phyloP scores from a whole-genome alignment of 257 asterid species.

The Apocynum venetum region DNA sequence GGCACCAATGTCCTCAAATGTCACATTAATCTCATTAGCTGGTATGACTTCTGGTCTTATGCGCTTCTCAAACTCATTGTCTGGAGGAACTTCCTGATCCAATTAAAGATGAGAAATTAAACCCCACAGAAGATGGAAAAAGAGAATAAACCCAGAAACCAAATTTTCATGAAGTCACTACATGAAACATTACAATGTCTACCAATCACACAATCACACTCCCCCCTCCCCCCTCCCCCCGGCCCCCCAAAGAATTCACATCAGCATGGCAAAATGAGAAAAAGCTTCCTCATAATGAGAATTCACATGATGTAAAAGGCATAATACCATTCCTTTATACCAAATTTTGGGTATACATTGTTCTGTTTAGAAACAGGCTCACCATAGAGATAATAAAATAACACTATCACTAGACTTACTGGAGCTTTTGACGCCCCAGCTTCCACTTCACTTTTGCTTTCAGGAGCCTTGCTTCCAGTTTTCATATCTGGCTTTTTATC shows the following conservation, averaged over 20 bases:
- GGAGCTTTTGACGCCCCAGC: conserved; percentile 33
- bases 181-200: too few species aligned
- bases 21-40: conserved; percentile 65
- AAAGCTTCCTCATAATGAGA: too few species aligned
- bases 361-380: not conserved
- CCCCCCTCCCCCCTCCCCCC: too few species aligned
- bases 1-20: conserved; percentile 85
- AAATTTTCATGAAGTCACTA: too few species aligned
- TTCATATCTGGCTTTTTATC: conserved; percentile 34
- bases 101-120: conserved; percentile 16
- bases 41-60: conserved; percentile 88
- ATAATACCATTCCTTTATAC: too few species aligned
- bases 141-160: too few species aligned
- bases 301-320: too few species aligned
- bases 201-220: too few species aligned
- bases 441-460: conserved; percentile 40
- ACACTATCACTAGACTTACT: conserved; percentile 30
- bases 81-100: conserved; percentile 68
- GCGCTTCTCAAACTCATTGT: conserved; percentile 84
- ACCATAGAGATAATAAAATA: not conserved
- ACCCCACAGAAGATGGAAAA: not conserved
- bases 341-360: too few species aligned
- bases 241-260: too few species aligned
- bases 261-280: too few species aligned
- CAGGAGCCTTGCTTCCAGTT: conserved; percentile 34